These are phyloP conservation scores for Apiospora rasikravindrae DNA, from an alignment of 2,329 filamentous ascomycete species.

Conservation along the genomic window DNA sequence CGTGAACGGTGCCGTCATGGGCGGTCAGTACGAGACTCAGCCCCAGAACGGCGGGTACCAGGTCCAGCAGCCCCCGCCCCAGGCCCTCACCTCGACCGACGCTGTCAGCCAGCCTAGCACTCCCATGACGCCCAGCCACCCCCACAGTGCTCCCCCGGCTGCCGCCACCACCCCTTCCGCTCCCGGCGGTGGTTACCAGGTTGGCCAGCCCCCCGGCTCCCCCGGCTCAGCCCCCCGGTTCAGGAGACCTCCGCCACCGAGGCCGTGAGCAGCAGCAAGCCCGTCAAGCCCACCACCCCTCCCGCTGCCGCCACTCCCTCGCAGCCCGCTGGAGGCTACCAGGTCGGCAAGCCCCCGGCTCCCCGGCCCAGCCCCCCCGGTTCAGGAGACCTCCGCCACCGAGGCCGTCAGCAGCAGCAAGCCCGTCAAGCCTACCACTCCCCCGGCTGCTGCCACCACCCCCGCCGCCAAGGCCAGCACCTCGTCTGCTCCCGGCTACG, in stretches of 20 bases:
- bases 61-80: background rate
- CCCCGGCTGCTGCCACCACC: background rate
- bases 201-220: background rate
- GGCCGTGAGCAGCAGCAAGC: background rate
- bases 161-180: background rate
- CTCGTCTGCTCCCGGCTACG: background rate
- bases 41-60: background rate
- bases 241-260: background rate
- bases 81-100: background rate
- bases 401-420: background rate
- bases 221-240: background rate
- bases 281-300: background rate
- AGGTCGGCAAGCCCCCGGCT: background rate
- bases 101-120: background rate
- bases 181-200: background rate
- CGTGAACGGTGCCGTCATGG: slow-evolving; percentile 24
- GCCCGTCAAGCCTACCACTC: background rate
- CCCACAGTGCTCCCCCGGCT: no score
- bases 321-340: background rate
- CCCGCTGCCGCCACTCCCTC: background rate
- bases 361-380: background rate
- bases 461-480: background rate
- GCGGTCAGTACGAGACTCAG: background rate
- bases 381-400: background rate
- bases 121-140: background rate